phyloP scores from a whole-genome alignment of 495 filamentous ascomycete species.

The Ascodesmis nigricans region DNA sequence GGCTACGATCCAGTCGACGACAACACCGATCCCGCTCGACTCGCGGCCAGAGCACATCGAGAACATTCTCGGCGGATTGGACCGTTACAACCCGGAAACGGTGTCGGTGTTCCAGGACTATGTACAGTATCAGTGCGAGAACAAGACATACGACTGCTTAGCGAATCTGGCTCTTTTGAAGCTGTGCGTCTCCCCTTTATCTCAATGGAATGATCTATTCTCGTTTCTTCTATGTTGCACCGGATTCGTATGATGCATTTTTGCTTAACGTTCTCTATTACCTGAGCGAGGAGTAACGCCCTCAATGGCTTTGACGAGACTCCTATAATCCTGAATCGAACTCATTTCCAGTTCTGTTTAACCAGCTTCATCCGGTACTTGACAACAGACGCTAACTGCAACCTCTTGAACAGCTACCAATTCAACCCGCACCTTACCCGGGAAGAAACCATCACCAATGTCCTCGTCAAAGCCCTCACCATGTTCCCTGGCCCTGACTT shows the following conservation, averaged over 20 bases:
- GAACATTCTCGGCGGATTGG: conserved; percentile 77
- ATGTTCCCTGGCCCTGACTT: conserved; percentile 95
- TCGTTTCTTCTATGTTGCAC: conserved; percentile 8
- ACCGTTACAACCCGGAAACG: conserved; percentile 97
- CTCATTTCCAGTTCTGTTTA: no score
- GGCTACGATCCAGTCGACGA: no score
- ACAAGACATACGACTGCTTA: conserved; percentile 80
- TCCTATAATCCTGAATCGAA: no score
- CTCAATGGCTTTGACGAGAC: no score
- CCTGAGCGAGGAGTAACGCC: conserved; percentile 43
- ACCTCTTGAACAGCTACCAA: conserved; percentile 74
- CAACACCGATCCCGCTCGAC: conserved; percentile 19
- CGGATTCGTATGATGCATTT: no score
- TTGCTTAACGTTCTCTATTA: conserved; percentile 96
- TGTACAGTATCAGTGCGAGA: conserved; percentile 83
- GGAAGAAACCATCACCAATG: conserved; percentile 90
- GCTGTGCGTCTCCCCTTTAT: conserved; percentile 52
- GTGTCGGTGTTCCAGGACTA: conserved; percentile 88
- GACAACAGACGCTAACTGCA: not conserved
- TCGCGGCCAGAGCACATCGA: conserved; percentile 69
- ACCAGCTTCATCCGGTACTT: no score
- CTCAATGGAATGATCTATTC: not conserved
- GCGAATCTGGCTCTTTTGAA: conserved; percentile 91
- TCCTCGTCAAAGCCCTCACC: conserved; percentile 92
- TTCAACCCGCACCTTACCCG: conserved; percentile 97